Conservation (phyloP, 116 monocot species). For the Zostera marina region DNA sequence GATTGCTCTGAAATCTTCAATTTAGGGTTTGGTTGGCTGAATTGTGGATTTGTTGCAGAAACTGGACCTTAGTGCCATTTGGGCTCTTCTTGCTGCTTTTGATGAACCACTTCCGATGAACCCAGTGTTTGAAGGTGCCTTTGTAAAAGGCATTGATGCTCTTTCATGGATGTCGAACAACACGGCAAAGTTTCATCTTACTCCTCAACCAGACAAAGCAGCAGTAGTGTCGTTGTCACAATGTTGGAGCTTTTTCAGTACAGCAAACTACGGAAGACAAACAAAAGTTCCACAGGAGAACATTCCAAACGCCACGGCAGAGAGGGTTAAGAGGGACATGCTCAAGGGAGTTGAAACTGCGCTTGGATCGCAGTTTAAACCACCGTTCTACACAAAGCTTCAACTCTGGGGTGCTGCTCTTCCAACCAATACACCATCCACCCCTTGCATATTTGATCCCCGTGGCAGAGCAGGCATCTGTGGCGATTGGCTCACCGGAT, state of each 20-base stretch:
- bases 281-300: conserved; percentile 98
- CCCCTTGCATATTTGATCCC: conserved; percentile 86
- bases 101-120: conserved; percentile 40
- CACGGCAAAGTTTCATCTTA: conserved; percentile 50
- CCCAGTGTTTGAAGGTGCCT: conserved; percentile 68
- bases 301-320: conserved; percentile 62
- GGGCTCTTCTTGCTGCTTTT: conserved; percentile 98
- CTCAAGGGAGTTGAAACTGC: conserved; percentile 70
- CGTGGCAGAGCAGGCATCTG: conserved; percentile 88
- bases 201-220: no score
- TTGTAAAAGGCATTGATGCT: conserved; percentile 63
- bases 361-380: conserved; percentile 37
- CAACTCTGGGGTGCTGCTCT: conserved; percentile 72
- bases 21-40: conserved; percentile 6
- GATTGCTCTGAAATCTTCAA: neutral
- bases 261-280: conserved; percentile 53
- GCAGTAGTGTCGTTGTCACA: conserved; percentile 20
- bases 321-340: conserved; percentile 75
- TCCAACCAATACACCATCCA: conserved; percentile 54
- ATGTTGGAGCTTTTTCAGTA: conserved; percentile 93
- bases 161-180: conserved; percentile 97
- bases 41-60: conserved; percentile 18
- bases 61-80: conserved; percentile 77
- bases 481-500: conserved; percentile 96
- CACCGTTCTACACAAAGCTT: neutral